Conservation (phyloP, 345 rosid genomes). For the sweet orange (Citrus sinensis) region DNA sequence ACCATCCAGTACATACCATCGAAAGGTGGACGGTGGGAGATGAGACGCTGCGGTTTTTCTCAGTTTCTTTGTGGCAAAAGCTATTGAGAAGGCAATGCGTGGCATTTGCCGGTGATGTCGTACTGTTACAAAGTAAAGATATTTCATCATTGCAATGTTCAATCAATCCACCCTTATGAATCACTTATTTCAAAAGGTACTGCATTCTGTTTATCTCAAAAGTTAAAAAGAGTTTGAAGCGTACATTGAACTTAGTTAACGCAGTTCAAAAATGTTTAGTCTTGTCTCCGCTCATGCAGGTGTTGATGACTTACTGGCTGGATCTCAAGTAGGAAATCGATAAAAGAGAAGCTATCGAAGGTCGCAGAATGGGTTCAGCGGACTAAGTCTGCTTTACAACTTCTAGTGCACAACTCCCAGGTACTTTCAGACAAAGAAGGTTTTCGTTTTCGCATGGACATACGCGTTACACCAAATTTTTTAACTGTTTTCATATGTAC, state of each 20-base stretch:
- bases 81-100: too few relatives aligned
- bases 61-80: slow-evolving; percentile 19
- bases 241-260: too few relatives aligned
- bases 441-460: neutral
- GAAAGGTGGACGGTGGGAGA: slow-evolving; percentile 54
- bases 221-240: neutral
- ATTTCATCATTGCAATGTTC: slow-evolving; percentile 26
- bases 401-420: slow-evolving; percentile 8
- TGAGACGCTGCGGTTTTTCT: slow-evolving; percentile 43
- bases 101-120: too few relatives aligned
- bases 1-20: slow-evolving; percentile 35
- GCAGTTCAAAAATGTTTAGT: neutral
- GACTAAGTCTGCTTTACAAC: slow-evolving; percentile 21
- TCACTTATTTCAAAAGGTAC: slow-evolving; percentile 39
- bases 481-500: neutral
- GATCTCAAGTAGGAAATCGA: slow-evolving; percentile 22
- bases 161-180: slow-evolving; percentile 29
- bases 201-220: neutral
- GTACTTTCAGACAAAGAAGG: slow-evolving; percentile 3
- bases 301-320: slow-evolving; percentile 10
- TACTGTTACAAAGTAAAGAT: neutral
- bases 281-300: slow-evolving; percentile 20
- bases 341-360: slow-evolving; percentile 39
- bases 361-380: slow-evolving; percentile 48
- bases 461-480: too few relatives aligned